Evolutionary conservation across 2,329 filamentous ascomycete species (phyloP), one percentile per base, ranked within the genome.

Genomic region (Colletotrichum tofieldiae): DNA sequence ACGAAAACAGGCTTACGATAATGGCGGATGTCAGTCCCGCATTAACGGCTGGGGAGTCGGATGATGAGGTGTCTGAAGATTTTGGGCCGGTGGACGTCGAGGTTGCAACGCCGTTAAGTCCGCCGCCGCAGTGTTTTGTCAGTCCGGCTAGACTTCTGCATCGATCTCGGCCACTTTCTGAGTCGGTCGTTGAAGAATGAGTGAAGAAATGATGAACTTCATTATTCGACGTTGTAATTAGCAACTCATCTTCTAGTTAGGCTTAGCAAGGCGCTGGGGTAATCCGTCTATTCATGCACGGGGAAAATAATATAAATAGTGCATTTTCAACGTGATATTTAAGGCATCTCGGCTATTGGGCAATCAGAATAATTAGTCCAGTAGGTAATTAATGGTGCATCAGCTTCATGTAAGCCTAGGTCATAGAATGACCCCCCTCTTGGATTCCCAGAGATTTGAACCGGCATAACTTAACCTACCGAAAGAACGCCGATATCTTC

Each of bases 51-150:
- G 70, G 54, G 3, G 70, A 55, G 5, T 70, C 70, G 32, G 70
- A 72, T 12, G 70, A 72, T 12, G 70, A 72, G 14, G 65, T 54
- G 2, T 70, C 39, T 12, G 60, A 60, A 1, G 70, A 32, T 18
- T 51, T 72, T 49, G 60, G 32, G 16, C 54, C 54, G 26, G 54
- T 23, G 23, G 54, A 70, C 4, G 60, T 55, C 12, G 70, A 70
- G 18, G 54, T 72, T 41, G 39, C 54, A 7, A 72, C 70, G 11
- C 65, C 70, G 20, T 45, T 72, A 47, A 72, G 70, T n/a, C 70
- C 70, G 12, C 70, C 70, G 20, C 70, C 70, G 16, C 64, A 64
- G 23, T 35, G n/a, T 7, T 70, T 55, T n/a, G 18, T 37, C 14
- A 70, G 65, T 18, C 65, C 66, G 1, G 26, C 52, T n/a, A 72